phyloP scores from a whole-genome alignment of 2,329 filamentous ascomycete species.

The Sarocladium kiliense region DNA sequence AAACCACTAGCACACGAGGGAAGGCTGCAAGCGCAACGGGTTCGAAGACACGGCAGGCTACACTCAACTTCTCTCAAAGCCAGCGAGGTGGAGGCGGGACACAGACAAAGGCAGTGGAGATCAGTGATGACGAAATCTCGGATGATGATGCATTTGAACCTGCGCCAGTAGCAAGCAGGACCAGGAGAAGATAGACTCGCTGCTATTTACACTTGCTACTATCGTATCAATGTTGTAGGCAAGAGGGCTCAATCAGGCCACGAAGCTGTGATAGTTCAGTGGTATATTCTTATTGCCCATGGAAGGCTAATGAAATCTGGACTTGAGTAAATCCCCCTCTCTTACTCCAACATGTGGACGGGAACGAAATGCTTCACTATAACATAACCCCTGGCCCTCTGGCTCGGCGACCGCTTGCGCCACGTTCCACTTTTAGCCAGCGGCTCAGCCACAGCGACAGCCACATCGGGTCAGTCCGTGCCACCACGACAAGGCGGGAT shows the following conservation, averaged over 20 bases:
- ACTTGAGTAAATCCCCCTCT: no score
- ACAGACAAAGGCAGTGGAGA: conserved; percentile 43
- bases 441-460: background rate
- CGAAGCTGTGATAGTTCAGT: no score
- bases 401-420: background rate
- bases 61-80: conserved; percentile 24
- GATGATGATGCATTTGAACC: conserved; percentile 58
- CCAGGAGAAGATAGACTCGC: conserved; percentile 25
- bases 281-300: no score
- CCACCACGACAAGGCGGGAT: background rate
- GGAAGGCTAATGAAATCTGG: no score
- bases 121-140: conserved; percentile 62
- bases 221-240: no score
- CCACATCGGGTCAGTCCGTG: conserved; percentile 1
- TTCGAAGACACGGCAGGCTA: conserved; percentile 25
- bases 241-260: no score
- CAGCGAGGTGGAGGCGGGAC: conserved; percentile 32
- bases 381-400: no score
- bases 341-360: no score
- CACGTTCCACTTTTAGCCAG: background rate
- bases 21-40: conserved; percentile 12
- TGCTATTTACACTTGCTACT: no score
- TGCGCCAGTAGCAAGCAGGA: conserved; percentile 31
- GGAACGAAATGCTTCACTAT: no score
- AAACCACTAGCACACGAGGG: conserved; percentile 10